These are phyloP conservation scores for Lentinula novae-zelandiae DNA, from an alignment of 1,284 basidiomycete species.

Conservation along the genomic window DNA sequence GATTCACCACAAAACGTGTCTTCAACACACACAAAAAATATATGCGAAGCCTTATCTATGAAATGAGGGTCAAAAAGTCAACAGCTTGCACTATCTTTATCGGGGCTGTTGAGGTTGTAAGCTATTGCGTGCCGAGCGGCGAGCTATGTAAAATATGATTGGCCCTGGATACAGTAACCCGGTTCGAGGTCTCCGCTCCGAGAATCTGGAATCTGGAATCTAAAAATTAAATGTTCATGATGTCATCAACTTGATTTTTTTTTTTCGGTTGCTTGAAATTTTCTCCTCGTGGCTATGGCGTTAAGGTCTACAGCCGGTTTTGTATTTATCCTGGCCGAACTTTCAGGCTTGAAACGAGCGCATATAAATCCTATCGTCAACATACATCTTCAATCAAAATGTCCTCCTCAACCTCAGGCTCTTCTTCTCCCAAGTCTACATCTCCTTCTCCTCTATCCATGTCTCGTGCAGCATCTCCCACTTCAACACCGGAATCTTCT, in stretches of 20 bases:
- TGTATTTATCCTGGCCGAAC: not conserved
- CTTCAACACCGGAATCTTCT: conserved; percentile 16
- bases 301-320: not conserved
- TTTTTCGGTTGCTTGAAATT: not conserved
- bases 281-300: not conserved
- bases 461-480: conserved; percentile 5
- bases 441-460: conserved; percentile 14
- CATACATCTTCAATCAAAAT: conserved; percentile 4
- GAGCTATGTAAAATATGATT: not conserved
- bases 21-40: not conserved
- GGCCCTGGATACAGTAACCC: not conserved
- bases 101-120: not conserved
- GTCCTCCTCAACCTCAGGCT: conserved; percentile 3
- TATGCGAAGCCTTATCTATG: not conserved
- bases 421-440: conserved; percentile 8
- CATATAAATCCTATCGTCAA: not conserved
- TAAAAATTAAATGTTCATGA: not conserved
- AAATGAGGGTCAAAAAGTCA: not conserved
- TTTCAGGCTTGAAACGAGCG: not conserved
- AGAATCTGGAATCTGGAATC: not conserved
- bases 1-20: not conserved
- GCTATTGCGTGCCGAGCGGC: not conserved
- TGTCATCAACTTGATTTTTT: not conserved
- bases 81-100: not conserved
- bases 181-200: not conserved